Percentiles rank a stretch among this genome's conserved stretches.
phyloP scores from a whole-genome alignment of 441 rosid genomes.

The Melastoma candidum region DNA sequence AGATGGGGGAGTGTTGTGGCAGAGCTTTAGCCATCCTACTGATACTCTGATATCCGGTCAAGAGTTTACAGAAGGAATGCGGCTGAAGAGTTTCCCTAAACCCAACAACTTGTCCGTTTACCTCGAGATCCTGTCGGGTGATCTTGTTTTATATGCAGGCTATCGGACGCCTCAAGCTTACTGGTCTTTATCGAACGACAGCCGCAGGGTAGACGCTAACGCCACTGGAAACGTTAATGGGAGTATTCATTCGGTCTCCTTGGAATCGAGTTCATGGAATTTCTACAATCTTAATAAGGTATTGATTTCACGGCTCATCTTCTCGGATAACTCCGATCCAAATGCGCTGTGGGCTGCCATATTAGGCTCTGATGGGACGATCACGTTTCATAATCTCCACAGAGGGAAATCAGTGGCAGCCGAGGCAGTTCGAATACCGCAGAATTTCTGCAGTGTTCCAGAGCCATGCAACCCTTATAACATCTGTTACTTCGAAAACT shows the following conservation, averaged over 20 bases:
- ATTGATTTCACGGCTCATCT: conserved; percentile 23
- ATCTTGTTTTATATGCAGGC: conserved; percentile 24
- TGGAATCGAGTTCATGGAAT: conserved; percentile 26
- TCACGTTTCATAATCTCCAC: conserved; percentile 22
- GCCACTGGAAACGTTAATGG: conserved; percentile 14
- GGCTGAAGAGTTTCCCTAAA: conserved; percentile 21
- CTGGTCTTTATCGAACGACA: conserved; percentile 23
- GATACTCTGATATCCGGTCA: conserved; percentile 35
- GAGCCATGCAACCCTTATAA: conserved; percentile 20
- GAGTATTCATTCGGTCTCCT: conserved; percentile 20
- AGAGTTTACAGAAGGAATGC: conserved; percentile 24
- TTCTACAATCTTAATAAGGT: conserved; percentile 21
- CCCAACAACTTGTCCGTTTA: conserved; percentile 4
- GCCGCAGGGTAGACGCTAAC: conserved; percentile 11
- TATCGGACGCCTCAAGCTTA: conserved; percentile 24
- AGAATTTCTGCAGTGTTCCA: conserved; percentile 21
- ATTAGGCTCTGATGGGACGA: conserved; percentile 21
- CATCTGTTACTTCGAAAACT: conserved; percentile 19
- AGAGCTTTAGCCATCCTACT: conserved; percentile 31
- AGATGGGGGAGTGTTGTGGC: conserved; percentile 19
- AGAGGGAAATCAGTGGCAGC: conserved; percentile 1
- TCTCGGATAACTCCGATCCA: conserved; percentile 15
- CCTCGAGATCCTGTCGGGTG: conserved; percentile 22
- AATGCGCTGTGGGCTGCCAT: conserved; percentile 26
- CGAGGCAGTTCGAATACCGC: conserved; percentile 25